phyloP scores from a whole-genome alignment of 768 basidiomycete species.

The Tylopilus felleus region DNA sequence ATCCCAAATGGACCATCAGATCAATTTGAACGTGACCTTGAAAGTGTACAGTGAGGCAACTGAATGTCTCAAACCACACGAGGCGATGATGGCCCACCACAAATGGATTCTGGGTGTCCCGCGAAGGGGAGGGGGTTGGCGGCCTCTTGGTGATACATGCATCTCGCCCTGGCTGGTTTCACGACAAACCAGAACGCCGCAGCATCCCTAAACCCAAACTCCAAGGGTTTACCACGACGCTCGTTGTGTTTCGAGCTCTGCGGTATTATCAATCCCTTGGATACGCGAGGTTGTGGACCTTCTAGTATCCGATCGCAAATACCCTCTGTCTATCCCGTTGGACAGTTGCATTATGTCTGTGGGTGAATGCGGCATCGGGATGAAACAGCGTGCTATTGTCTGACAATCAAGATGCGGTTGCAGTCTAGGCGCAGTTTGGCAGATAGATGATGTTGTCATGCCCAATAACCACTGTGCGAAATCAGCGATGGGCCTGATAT shows the following conservation, averaged over 20 bases:
- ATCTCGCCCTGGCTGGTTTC: neutral
- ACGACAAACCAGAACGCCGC: neutral
- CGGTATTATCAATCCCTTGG: neutral
- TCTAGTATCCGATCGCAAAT: neutral
- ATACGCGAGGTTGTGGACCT: neutral
- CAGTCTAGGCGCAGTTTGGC: neutral
- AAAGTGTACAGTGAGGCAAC: neutral
- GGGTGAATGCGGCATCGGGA: neutral
- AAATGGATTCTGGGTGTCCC: neutral
- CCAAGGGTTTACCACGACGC: neutral
- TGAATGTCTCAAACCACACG: neutral
- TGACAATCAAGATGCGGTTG: neutral
- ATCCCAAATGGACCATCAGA: neutral
- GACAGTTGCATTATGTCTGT: constrained; percentile 28
- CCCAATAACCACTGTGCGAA: constrained; percentile 4
- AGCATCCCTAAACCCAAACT: constrained; percentile 9
- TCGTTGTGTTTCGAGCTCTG: neutral
- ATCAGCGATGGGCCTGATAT: constrained; percentile 35
- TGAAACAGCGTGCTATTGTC: too few relatives aligned
- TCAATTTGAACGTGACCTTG: neutral
- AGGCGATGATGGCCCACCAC: neutral
- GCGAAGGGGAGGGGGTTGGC: neutral
- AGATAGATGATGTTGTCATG: neutral
- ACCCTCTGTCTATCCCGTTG: constrained; percentile 18
- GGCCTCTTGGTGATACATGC: neutral